These are phyloP conservation scores for Podaxis carcinomalis DNA, from an alignment of 768 basidiomycete genomes.

Conservation along the genomic window DNA sequence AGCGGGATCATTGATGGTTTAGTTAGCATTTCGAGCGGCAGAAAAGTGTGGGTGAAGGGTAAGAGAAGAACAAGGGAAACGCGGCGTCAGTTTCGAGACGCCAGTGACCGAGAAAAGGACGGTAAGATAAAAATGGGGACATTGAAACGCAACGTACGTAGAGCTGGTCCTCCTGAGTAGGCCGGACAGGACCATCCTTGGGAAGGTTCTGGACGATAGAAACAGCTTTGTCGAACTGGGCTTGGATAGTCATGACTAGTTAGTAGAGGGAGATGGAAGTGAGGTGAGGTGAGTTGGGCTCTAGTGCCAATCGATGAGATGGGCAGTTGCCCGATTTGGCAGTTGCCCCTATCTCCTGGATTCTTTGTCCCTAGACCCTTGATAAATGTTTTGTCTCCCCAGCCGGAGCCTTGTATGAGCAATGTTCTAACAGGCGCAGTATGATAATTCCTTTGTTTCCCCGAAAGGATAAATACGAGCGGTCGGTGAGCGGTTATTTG, in stretches of 20 bases:
- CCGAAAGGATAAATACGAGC: too few relatives aligned
- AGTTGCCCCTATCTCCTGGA: neutral
- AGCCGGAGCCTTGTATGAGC: too few relatives aligned
- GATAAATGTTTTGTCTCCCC: too few relatives aligned
- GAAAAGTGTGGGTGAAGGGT: neutral
- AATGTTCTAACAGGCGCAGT: too few relatives aligned
- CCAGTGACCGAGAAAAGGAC: slow-evolving; percentile 11
- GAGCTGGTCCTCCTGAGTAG: slow-evolving; percentile 70
- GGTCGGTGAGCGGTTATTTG: too few relatives aligned
- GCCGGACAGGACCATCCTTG: slow-evolving; percentile 78
- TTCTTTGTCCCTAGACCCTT: neutral
- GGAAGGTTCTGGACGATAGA: slow-evolving; percentile 64
- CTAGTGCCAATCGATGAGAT: neutral
- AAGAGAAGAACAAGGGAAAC: neutral
- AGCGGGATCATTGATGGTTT: neutral
- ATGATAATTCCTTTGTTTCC: too few relatives aligned
- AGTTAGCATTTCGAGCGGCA: neutral
- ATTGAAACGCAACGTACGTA: slow-evolving; percentile 44
- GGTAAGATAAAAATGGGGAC: slow-evolving; percentile 9
- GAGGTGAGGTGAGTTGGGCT: too few relatives aligned
- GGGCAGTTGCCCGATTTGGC: neutral
- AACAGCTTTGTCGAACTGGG: slow-evolving; percentile 75
- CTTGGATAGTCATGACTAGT: slow-evolving; percentile 51
- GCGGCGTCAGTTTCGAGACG: neutral
- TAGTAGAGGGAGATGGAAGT: neutral